Evolutionary conservation across 1,284 basidiomycete genomes (phyloP), one percentile per base, ranked within the genome.

Genomic region (Pyrrhoderma noxium): DNA sequence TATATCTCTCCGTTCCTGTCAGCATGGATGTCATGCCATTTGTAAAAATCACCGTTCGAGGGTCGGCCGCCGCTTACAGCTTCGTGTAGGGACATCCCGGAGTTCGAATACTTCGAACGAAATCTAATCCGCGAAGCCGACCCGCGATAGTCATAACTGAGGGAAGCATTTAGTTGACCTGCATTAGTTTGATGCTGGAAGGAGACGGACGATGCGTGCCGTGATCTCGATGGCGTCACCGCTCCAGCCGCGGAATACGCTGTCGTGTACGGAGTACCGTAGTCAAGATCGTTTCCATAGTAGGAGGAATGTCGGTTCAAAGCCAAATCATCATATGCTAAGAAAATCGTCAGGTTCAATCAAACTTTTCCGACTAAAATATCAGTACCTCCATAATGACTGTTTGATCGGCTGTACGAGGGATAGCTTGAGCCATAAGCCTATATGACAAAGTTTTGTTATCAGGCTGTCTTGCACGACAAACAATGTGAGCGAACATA

Each of bases 51-150:
- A 57, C 77, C 76, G 35, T 74, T 74, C 2, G 80, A 79, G 35
- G 88, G 67, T 46, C 78, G 71, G 13, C 77, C 68, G 53, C 76
- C 79, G 45, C 77, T 73, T 60, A 84, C 80, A n/a, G 84, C 84
- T 63, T 87, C 85, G 4, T 71, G 72, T 14, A 88, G 73, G 18
- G 75, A 77, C 59, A 88, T 75, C 5, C 85, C 85, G n/a, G 76
- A 71, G 38, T 73, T 68, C 5, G 76, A 70, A 21, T 80, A 81
- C 69, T 83, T 85, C 62, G 79, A 75, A 64, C 82, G 85, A 68
- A 88, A 88, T 63, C 83, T 85, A 58, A 88, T 69, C 39, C 76
- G 45, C 3, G 53, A 66, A 7, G 14, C 38, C n/a, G 16, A 18
- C 58, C 72, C 73, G 19, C 73, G 69, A 22, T 69, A 66, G 22